Percentiles rank a stretch among this genome's conserved stretches.
Conservation (phyloP, 768 basidiomycete genomes). For the Leccinum variicolor region DNA sequence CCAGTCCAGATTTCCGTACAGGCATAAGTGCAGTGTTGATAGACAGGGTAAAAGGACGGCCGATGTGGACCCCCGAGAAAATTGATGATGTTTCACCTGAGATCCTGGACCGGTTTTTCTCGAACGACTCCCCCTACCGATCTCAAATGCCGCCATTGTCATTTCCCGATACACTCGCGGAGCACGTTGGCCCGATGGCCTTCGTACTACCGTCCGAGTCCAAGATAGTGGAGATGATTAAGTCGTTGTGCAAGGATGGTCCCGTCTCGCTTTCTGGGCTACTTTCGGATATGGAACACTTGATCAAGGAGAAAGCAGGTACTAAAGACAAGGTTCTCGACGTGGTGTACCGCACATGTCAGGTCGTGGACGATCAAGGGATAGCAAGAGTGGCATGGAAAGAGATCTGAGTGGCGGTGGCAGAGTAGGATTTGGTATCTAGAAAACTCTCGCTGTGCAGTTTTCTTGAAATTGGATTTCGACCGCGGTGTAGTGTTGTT, state of each 20-base stretch:
- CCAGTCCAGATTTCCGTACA: constrained; percentile 76
- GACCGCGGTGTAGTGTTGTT: background rate
- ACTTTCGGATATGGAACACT: constrained; percentile 20
- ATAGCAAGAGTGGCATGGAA: constrained; percentile 21
- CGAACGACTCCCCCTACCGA: constrained; percentile 45
- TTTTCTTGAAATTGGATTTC: background rate
- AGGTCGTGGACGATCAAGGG: constrained; percentile 51
- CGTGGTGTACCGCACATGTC: constrained; percentile 67
- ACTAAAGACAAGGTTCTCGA: constrained; percentile 76
- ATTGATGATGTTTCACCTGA: constrained; percentile 58
- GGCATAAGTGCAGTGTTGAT: constrained; percentile 74
- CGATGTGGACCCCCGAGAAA: constrained; percentile 69
- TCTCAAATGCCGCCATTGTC: constrained; percentile 43
- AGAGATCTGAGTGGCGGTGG: constrained; percentile 15
- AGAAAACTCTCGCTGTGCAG: background rate
- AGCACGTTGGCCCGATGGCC: constrained; percentile 30
- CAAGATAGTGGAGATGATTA: constrained; percentile 65
- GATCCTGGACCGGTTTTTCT: constrained; percentile 68
- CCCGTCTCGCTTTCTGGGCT: constrained; percentile 26
- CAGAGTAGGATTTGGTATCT: constrained; percentile 9
- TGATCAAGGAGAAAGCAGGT: constrained; percentile 44
- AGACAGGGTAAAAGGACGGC: constrained; percentile 48
- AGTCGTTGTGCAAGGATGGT: constrained; percentile 37
- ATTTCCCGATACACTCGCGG: constrained; percentile 34
- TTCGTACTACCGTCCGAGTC: constrained; percentile 75